Conservation (phyloP, 768 basidiomycete species). For the Suillus occidentalis region DNA sequence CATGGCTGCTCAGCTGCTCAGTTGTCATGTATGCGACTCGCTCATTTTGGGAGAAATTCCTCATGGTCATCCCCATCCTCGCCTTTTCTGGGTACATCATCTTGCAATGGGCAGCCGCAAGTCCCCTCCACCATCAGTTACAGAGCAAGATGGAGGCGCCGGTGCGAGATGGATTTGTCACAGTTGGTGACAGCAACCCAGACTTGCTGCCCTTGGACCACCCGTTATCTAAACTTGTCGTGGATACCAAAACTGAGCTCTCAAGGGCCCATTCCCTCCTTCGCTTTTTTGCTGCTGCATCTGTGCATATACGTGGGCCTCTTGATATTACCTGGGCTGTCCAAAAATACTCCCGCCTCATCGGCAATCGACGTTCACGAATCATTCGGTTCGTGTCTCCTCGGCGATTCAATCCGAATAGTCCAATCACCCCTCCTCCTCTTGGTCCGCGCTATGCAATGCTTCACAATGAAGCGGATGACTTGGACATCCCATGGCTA, state of each 20-base stretch:
- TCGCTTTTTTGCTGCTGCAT: not conserved
- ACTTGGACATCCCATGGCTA: not conserved
- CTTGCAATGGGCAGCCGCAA: not conserved
- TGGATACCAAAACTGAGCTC: not conserved
- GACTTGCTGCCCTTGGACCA: not conserved
- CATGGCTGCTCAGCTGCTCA: not conserved
- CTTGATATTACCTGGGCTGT: not conserved
- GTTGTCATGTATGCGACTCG: not conserved
- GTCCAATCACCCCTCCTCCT: not conserved
- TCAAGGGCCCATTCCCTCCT: not conserved
- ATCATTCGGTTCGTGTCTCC: not conserved
- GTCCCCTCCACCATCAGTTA: too few relatives aligned
- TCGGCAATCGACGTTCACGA: not conserved
- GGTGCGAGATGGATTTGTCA: not conserved
- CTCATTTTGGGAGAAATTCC: not conserved
- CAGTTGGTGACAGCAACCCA: not conserved
- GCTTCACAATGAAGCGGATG: not conserved
- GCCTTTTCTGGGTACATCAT: not conserved
- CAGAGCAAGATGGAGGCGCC: not conserved
- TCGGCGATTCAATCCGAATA: not conserved
- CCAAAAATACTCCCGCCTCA: not conserved
- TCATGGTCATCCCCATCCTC: not conserved
- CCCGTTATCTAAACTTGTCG: not conserved
- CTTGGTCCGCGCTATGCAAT: not conserved
- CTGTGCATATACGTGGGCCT: not conserved